Base-by-base conservation (phyloP, 306 rosid species). In the Datisca glomerata region DNA sequence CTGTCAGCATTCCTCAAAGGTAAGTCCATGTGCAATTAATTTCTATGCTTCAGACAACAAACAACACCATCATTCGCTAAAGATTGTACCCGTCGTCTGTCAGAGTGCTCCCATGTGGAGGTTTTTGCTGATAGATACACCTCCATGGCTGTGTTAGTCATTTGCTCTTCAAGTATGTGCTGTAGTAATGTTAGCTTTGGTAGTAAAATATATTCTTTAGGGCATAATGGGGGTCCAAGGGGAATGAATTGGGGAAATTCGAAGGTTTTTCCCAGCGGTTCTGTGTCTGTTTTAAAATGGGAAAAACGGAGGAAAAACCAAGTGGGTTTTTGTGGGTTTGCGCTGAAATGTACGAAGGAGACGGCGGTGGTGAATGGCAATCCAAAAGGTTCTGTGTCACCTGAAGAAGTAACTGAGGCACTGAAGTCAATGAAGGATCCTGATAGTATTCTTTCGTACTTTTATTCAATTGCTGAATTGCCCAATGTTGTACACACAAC, bases 401-500 rank as follows among this genome's bases (percentile, higher is more conserved):
- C 79, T 8, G 93, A 80, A 47, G 93, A 89, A 59, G 76, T 83
- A 36, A 16, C 65, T 33, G 50, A 49, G 15, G 69, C 65, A 64
- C 51, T 89, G 4, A 83, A 68, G 72, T 89, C 97, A 7, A 60
- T 53, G 72, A 23, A 59, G 3, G 83, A 83, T 48, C 80, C 77
- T 6, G 58, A 6, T 56, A 46, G 60, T 45, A 76, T 79, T 43
- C 68, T 80, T 54, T 65, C 93, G 2, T 80, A 74, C 49, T 89
- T 89, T 49, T 74, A 76, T 57, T 65, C 71, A 4, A 49, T 83
- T 51, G 48, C 93, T 36, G 66, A 62, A 47, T 67, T 68, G 57
- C 79, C 83, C 3, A 60, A 47, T 58, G 64, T 77, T 55, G 64
- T 80, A 51, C 97, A 79, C 53, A 74, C 94, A 29, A 70, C 94